Evolutionary conservation across 2,329 filamentous ascomycete genomes (phyloP).

Genomic region (Monilinia laxa): DNA sequence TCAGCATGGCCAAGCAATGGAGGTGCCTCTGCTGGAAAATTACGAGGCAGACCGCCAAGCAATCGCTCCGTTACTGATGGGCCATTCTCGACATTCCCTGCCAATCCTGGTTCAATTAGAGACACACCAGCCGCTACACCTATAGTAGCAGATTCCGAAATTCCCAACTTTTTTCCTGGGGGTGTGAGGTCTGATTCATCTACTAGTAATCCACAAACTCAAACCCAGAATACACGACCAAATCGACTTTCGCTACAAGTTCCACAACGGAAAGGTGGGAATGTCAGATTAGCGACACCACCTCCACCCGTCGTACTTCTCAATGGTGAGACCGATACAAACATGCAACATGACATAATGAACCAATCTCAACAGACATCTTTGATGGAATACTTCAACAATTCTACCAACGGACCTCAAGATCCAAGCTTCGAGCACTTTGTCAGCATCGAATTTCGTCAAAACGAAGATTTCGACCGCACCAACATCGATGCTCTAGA

Average conservation of each 20-base stretch:
- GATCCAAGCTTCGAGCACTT: slow-evolving; percentile 33
- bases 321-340: slow-evolving; percentile 44
- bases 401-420: slow-evolving; percentile 26
- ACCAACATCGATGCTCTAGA: slow-evolving; percentile 60
- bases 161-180: slow-evolving; percentile 40
- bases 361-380: slow-evolving; percentile 30
- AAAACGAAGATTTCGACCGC: slow-evolving; percentile 39
- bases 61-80: slow-evolving; percentile 65
- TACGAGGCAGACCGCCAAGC: slow-evolving; percentile 76
- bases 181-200: slow-evolving; percentile 25
- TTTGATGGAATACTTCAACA: slow-evolving; percentile 38
- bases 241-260: slow-evolving; percentile 61
- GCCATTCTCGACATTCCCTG: slow-evolving; percentile 68
- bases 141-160: slow-evolving; percentile 45
- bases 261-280: slow-evolving; percentile 58
- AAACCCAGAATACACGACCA: slow-evolving; percentile 42
- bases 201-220: slow-evolving; percentile 28
- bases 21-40: slow-evolving; percentile 63
- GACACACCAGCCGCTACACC: slow-evolving; percentile 46
- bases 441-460: slow-evolving; percentile 37
- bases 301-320: slow-evolving; percentile 48
- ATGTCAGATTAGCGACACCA: slow-evolving; percentile 61
- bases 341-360: slow-evolving; percentile 39
- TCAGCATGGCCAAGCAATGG: slow-evolving; percentile 80
- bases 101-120: slow-evolving; percentile 52